Base-by-base conservation (phyloP, 495 filamentous ascomycete genomes). In the Aspergillus funiculosus region DNA sequence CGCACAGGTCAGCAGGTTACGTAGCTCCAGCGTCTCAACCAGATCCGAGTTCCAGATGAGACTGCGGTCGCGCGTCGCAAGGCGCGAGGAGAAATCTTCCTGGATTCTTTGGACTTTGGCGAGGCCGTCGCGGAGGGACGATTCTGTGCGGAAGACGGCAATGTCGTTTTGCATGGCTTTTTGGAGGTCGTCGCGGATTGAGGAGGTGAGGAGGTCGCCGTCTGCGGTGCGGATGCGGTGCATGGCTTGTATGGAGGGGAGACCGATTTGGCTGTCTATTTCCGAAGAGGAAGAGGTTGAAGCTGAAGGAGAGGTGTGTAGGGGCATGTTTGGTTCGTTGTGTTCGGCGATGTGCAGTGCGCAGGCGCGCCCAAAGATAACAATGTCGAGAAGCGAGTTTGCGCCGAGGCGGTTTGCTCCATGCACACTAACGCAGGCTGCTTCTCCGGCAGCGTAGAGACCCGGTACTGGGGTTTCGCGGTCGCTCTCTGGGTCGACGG, bases 1-100 rank as follows among this genome's bases (percentile, higher is more conserved):
- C 37, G 37, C 37, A 14, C 21, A 40, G 5, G 37, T 40, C 11
- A 25, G 19, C 37, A 26, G 22, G 14, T 40, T 40, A 4, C 37
- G 1, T 6, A 40, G 14, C 30, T 34, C 24, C 10, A 40, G 19
- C 7, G 37, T 27, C 37, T 40, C 37, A 9, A 26, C 21, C 1
- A 26, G 14, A 24, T 40, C 37, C 6, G 21, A 14, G 11, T 26
- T 40, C 21, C 37, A 40, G 37, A 40, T 40, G 2, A 34, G n/a
- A 4, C 4, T 6, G 30, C 30, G 30, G 18, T 34, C 30, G 2
- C 13, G 5, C n/a, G 30, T 34, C 3, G 13, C 30, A 3, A 34
- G 30, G 30, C 4, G 5, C 6, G 3, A 3, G 30, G 18, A 34
- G 30, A 15, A 34, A 3, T 8, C 6, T 17, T 34, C n/a, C n/a